A percentile compares a stretch with the other conserved stretches of the same genome.
These are phyloP conservation scores for Lolium multiflorum DNA, from an alignment of 176 grass and related monocot genomes.

Conservation along the genomic window DNA sequence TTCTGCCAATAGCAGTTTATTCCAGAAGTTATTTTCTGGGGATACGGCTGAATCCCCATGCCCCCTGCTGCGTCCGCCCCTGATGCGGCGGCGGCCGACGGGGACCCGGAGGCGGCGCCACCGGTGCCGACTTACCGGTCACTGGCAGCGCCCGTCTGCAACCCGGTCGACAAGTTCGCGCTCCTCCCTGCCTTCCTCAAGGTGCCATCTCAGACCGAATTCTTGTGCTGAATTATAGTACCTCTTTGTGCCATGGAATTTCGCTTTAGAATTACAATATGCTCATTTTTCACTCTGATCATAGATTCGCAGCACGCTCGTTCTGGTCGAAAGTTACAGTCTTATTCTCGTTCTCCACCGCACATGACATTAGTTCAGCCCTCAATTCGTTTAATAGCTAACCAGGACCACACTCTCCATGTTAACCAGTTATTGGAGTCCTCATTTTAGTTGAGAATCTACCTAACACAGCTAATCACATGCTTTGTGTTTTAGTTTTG, in stretches of 20 bases:
- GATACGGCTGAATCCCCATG: not conserved
- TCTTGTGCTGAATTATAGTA: not conserved
- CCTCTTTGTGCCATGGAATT: not conserved
- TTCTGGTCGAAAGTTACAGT: not conserved
- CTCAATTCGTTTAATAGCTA: not conserved
- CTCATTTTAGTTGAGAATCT: not conserved
- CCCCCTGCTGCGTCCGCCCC: not conserved
- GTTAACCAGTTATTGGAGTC: not conserved
- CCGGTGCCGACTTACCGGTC: slow-evolving; percentile 38
- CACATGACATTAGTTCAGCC: not conserved
- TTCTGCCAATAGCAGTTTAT: not conserved
- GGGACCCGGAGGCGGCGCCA: not conserved
- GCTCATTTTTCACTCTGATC: not conserved
- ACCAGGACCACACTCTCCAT: not conserved
- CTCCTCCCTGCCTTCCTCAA: slow-evolving; percentile 86
- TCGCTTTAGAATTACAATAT: not conserved
- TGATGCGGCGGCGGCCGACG: slow-evolving; percentile 16
- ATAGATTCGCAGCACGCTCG: not conserved
- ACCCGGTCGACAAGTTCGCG: slow-evolving; percentile 76
- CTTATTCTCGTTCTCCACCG: not conserved
- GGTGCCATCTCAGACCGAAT: slow-evolving; percentile 39
- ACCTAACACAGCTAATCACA: not conserved
- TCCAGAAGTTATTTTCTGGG: not conserved
- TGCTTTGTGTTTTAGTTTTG: no score
- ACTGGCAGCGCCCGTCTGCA: slow-evolving; percentile 64